Evolutionary conservation across 768 basidiomycete species (phyloP), one percentile per base, ranked within the genome.

Genomic region (Boletellus ananiceps): DNA sequence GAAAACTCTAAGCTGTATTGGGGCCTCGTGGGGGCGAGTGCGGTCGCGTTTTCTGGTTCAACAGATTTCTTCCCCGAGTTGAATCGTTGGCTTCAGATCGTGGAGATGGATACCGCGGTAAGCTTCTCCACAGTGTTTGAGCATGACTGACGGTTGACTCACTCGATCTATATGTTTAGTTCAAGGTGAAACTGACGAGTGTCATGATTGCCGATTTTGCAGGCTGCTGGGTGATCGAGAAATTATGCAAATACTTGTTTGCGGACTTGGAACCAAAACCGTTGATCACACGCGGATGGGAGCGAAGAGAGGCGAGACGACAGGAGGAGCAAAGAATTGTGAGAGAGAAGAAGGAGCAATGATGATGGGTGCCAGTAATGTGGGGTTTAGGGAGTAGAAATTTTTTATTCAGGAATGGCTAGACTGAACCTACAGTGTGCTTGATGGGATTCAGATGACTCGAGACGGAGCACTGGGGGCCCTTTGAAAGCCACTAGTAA

Each of bases 71-170:
- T 96, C 64, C 96, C 96, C 2, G 96, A 99, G 70, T 63, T 96
- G 51, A 98, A 95, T 64, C 75, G 90, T 23, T 98, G 96, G 95
- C 76, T 99, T 40, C 96, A 98, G 68, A 86, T 98, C 37, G 93
- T 96, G 21, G 91, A 88, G 66, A 94, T 99, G 95, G 69, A 82
- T 39, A 60, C 61, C 8, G 56, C 72, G 29, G 94, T 96, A 60
- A 53, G 92, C 81, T 11, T 3, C 2, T 29, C 29, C 29, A 3
- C 11, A 11, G 29, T 29, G 29, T 29, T 29, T 29, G 29, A 6
- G 2, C 11, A 29, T 29, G 29, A 29, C 11, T 27, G 18, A 3
- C 7, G n/a, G 4, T 27, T 5, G n/a, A 15, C 27, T 12, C 14
- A 13, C 15, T 7, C 3, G n/a, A 46, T 13, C 8, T 3, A 3